Base-by-base conservation (phyloP, 2,329 filamentous ascomycete species). In the Colletotrichum sp. region DNA sequence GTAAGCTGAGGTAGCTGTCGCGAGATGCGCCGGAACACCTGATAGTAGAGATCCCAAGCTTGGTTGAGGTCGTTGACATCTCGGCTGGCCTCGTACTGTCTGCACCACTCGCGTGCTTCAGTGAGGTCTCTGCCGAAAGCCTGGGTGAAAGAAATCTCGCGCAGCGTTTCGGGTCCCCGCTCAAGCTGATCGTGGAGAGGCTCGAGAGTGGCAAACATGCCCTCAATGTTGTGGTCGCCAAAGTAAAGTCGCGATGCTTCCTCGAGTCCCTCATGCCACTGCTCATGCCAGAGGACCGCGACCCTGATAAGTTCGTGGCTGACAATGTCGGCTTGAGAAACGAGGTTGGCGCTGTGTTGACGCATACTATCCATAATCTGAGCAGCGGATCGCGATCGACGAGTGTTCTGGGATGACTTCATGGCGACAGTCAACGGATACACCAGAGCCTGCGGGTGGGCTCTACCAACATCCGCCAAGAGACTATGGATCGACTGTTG, bases 351-450 rank as follows among this genome's bases (percentile, higher is more conserved):
- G 82, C 96, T 99, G 83, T 99, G 98, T 79, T 96, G 94, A 52
- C 96, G 94, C 95, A 99, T 98, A 82, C 94, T 98, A 78, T 99
- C 96, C 96, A 99, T 98, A 80, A 99, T 98, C 79, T 96, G 93
- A 36, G 92, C 93, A 5, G 98, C 98, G 52, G 96, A 98, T 81
- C 95, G 93, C 34, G 96, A 97, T 73, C 97, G 93, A 75, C 95
- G 92, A 39, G 93, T 93, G 77, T 95, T 94, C 79, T 98, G 95
- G 79, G 88, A 88, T 2, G 97, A 98, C 85, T 99, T 99, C 93
- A 98, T 98, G 16, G 97, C 96, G 22, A 99, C 98, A 0, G 97
- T 99, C 82, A 99, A 90, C 9, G 97, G 96, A 83, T 99, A 99
- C 19, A 99, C 97, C 57, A 99, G 87, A 32, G 98, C 97, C 83